phyloP scores from a whole-genome alignment of 495 filamentous ascomycete genomes.

The Hyaloscypha hepaticicola region DNA sequence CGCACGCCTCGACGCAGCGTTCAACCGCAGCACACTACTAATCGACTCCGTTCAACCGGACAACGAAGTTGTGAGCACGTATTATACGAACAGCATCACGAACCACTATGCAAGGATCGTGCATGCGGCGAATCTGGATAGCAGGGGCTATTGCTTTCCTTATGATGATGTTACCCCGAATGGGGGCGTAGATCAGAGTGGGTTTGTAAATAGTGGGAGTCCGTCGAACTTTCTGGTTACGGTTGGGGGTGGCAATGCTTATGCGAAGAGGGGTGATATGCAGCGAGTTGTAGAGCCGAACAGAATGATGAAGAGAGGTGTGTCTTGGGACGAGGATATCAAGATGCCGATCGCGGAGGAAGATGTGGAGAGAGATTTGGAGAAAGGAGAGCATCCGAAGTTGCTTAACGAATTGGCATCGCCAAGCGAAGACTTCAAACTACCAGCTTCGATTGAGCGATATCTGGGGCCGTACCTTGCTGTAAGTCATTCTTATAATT shows the following conservation, averaged over 20 bases:
- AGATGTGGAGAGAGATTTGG: slow-evolving; percentile 14
- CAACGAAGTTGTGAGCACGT: slow-evolving; percentile 40
- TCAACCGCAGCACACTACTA: slow-evolving; percentile 66
- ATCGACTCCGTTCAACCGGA: slow-evolving; percentile 49
- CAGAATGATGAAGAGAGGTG: slow-evolving; percentile 12
- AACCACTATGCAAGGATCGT: slow-evolving; percentile 72
- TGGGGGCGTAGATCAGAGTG: slow-evolving; percentile 58
- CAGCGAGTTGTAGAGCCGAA: background rate
- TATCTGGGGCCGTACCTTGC: slow-evolving; percentile 10
- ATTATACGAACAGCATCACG: slow-evolving; percentile 56
- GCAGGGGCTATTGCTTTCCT: slow-evolving; percentile 69
- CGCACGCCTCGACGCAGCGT: slow-evolving; percentile 64
- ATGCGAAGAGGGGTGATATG: background rate
- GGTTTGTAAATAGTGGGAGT: slow-evolving; percentile 56
- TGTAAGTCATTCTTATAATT: slow-evolving; percentile 6
- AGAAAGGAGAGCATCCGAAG: slow-evolving; percentile 18
- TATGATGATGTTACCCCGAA: slow-evolving; percentile 71
- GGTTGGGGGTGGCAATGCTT: slow-evolving; percentile 52
- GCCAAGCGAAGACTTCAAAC: slow-evolving; percentile 2
- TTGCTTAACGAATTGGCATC: slow-evolving; percentile 12
- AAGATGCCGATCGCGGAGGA: background rate
- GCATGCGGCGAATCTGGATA: slow-evolving; percentile 59
- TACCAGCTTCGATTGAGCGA: slow-evolving; percentile 5
- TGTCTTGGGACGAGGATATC: slow-evolving; percentile 6
- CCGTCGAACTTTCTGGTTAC: slow-evolving; percentile 60